Evolutionary conservation across 371 early-diverging fungal genomes (phyloP).

Genomic region (Cokeromyces recurvatus): DNA sequence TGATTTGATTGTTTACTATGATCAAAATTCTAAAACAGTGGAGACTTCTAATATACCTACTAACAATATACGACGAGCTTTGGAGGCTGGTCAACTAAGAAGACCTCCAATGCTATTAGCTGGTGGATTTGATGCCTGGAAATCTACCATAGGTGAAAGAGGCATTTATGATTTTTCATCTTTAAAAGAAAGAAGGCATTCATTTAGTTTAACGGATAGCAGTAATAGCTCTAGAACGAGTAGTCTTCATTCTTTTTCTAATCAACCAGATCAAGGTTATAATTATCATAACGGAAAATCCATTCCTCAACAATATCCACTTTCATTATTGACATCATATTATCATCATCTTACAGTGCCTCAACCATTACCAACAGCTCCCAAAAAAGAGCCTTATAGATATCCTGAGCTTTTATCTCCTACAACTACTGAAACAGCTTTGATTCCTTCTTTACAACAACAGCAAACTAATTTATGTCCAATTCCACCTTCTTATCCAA

Average conservation of each 20-base stretch:
- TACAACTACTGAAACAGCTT: neutral
- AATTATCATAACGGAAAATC: no score
- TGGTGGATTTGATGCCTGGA: constrained; percentile 79
- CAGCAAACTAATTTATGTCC: constrained; percentile 5
- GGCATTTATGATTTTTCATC: constrained; percentile 28
- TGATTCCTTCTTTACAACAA: neutral
- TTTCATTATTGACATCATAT: no score
- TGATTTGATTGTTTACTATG: constrained; percentile 69
- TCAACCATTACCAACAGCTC: constrained; percentile 21
- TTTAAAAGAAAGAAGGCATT: constrained; percentile 1
- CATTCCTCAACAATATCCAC: no score
- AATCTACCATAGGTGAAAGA: constrained; percentile 29
- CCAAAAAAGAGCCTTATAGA: constrained; percentile 17
- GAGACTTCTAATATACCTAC: constrained; percentile 18
- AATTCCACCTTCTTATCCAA: constrained; percentile 7
- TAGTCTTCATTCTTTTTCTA: neutral
- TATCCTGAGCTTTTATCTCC: constrained; percentile 9
- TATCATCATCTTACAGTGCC: constrained; percentile 16
- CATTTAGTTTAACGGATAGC: constrained; percentile 7
- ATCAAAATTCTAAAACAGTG: constrained; percentile 39
- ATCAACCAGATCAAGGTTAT: neutral
- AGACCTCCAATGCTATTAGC: constrained; percentile 58
- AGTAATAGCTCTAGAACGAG: neutral
- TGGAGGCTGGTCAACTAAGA: constrained; percentile 21
- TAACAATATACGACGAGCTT: constrained; percentile 30